Evolutionary conservation across 2,329 filamentous ascomycete species (phyloP).

Genomic region (Pyrenophora teres): DNA sequence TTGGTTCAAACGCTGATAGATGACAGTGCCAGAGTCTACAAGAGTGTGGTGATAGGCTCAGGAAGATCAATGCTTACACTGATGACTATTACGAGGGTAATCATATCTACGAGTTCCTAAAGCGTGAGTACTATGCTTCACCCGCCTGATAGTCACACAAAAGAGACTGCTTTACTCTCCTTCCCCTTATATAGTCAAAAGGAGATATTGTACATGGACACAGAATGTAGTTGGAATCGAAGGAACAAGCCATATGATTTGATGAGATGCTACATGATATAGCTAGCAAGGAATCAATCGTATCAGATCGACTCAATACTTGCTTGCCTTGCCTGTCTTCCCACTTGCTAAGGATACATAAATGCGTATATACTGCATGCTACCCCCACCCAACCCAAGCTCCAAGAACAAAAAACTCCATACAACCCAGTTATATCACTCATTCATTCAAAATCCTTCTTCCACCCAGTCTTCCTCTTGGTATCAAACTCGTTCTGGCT

Average conservation of each 20-base stretch:
- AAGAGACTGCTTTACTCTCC: too few species aligned
- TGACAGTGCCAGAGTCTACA: slow-evolving; percentile 25
- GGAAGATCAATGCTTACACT: not conserved
- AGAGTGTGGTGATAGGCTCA: slow-evolving; percentile 16
- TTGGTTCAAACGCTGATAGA: not conserved
- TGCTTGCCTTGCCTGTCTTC: too few species aligned
- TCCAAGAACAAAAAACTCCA: too few species aligned
- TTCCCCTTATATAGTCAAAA: too few species aligned
- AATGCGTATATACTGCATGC: too few species aligned
- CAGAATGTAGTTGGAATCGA: too few species aligned
- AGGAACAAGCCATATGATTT: not conserved
- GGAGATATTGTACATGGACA: too few species aligned
- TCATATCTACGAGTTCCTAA: slow-evolving; percentile 23
- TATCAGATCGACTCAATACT: too few species aligned
- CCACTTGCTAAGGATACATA: too few species aligned
- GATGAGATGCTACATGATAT: not conserved
- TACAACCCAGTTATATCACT: not conserved
- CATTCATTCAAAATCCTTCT: slow-evolving; percentile 8
- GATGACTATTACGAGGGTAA: slow-evolving; percentile 25
- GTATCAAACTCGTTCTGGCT: slow-evolving; percentile 10
- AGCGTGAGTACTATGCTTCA: slow-evolving; percentile 30
- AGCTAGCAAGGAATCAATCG: not conserved
- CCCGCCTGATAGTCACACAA: not conserved
- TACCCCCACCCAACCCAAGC: too few species aligned
- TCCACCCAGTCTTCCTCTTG: slow-evolving; percentile 18